Percentiles rank a stretch among this genome's conserved stretches.
Conservation (phyloP, 768 basidiomycete species). For the Botryobasidium botryosum region DNA sequence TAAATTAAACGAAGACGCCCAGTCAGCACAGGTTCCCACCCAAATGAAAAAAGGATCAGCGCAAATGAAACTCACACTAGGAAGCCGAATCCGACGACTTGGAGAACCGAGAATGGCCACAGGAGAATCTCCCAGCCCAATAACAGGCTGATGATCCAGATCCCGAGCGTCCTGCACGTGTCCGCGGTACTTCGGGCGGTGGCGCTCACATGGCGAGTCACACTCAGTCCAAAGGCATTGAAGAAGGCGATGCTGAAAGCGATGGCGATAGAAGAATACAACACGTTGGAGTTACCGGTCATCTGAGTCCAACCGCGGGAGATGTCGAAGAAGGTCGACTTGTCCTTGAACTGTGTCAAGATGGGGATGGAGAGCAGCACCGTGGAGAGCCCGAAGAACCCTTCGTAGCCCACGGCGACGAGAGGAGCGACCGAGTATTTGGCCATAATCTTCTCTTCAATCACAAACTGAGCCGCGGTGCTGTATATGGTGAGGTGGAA, state of each 20-base stretch:
- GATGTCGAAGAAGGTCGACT: conserved; percentile 56
- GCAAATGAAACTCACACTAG: conserved; percentile 53
- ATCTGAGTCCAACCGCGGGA: conserved; percentile 82
- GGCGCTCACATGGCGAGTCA: conserved; percentile 85
- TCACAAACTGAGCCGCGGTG: conserved; percentile 81
- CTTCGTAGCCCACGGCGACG: conserved; percentile 88
- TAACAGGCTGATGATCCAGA: conserved; percentile 82
- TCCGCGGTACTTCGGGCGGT: conserved; percentile 85
- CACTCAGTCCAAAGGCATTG: conserved; percentile 83
- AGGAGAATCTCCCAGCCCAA: conserved; percentile 82
- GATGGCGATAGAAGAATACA: conserved; percentile 51
- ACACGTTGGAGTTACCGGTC: conserved; percentile 53
- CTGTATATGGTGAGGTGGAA: conserved; percentile 24
- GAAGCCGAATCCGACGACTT: conserved; percentile 69
- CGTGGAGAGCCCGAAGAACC: conserved; percentile 72
- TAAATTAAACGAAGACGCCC: conserved; percentile 2
- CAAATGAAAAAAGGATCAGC: conserved; percentile 2
- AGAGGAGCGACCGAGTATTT: conserved; percentile 75
- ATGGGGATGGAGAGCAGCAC: conserved; percentile 68
- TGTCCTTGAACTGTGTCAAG: conserved; percentile 38
- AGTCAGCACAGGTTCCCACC: too few relatives aligned
- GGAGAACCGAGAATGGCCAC: conserved; percentile 66
- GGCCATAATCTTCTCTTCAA: conserved; percentile 93
- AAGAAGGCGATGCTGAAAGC: conserved; percentile 62
- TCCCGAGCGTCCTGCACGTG: conserved; percentile 87